phyloP scores from a whole-genome alignment of 2,329 filamentous ascomycete species.

The Ophiostoma triangulosporum region DNA sequence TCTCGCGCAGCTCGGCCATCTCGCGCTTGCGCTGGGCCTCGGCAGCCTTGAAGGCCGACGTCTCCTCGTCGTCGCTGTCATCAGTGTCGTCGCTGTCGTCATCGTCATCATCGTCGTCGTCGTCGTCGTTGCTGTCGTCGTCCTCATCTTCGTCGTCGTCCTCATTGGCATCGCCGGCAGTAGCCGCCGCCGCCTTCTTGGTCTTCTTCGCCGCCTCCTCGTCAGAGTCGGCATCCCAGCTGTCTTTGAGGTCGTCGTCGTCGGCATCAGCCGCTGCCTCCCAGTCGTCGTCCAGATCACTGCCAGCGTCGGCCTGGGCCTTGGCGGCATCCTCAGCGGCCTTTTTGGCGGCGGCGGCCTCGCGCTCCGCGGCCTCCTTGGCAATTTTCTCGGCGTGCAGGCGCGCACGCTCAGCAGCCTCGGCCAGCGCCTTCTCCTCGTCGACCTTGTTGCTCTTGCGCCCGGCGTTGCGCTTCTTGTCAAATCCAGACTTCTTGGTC shows the following conservation, averaged over 20 bases:
- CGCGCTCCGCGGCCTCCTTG: conserved; percentile 45
- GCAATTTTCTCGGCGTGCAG: conserved; percentile 53
- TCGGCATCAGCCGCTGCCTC: conserved; percentile 55
- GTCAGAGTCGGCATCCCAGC: conserved; percentile 80
- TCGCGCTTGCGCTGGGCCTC: conserved; percentile 73
- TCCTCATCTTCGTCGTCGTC: conserved; percentile 21
- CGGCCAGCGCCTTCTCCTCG: conserved; percentile 64
- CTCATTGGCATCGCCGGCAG: conserved; percentile 10
- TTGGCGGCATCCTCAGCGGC: conserved; percentile 39
- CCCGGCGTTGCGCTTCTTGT: conserved; percentile 55
- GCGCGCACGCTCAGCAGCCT: conserved; percentile 60
- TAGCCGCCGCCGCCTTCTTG: conserved; percentile 22
- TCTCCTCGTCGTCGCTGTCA: conserved; percentile 57
- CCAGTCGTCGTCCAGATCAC: conserved; percentile 80
- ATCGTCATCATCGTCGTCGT: conserved; percentile 21
- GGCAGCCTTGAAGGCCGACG: conserved; percentile 58
- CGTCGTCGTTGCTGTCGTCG: conserved; percentile 11
- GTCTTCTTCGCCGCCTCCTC: conserved; percentile 49
- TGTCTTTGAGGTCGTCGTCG: conserved; percentile 74
- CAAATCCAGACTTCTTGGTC: conserved; percentile 65
- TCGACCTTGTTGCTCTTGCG: conserved; percentile 46
- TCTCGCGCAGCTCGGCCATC: conserved; percentile 75
- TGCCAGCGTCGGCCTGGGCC: conserved; percentile 33
- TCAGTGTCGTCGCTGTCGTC: conserved; percentile 36
- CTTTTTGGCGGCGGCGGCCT: conserved; percentile 39